Conservation (phyloP, 192 early-diverging fungal genomes). For the Coemansia sp. region DNA sequence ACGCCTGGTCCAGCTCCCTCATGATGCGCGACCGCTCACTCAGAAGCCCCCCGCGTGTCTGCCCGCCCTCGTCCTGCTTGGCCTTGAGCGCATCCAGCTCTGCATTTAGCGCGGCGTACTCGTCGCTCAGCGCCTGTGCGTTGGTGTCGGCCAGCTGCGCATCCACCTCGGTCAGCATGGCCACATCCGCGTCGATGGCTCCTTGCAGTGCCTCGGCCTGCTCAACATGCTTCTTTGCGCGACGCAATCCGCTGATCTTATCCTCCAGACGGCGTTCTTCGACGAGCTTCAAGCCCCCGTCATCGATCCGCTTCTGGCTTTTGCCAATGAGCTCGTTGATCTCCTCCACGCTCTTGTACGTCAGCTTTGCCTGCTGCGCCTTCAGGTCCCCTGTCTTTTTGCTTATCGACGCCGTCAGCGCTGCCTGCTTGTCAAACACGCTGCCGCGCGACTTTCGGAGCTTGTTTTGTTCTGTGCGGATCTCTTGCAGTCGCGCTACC, state of each 20-base stretch:
- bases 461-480: constrained; percentile 71
- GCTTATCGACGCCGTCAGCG: constrained; percentile 70
- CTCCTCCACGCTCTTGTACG: constrained; percentile 78
- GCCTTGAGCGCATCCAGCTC: constrained; percentile 68
- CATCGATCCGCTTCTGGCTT: constrained; percentile 75
- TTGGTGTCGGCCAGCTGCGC: constrained; percentile 59
- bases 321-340: constrained; percentile 73
- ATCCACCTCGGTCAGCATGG: constrained; percentile 58
- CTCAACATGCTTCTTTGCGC: constrained; percentile 62
- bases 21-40: constrained; percentile 71
- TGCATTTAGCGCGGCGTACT: constrained; percentile 68
- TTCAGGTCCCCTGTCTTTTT: constrained; percentile 82
- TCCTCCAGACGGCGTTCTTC: constrained; percentile 75
- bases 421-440: constrained; percentile 70
- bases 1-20: constrained; percentile 69
- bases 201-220: constrained; percentile 81
- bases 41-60: constrained; percentile 65
- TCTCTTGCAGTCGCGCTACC: constrained; percentile 59
- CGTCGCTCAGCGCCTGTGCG: constrained; percentile 64
- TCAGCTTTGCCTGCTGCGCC: constrained; percentile 71
- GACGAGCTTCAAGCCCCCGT: constrained; percentile 72
- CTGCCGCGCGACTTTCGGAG: constrained; percentile 68
- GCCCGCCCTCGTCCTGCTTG: constrained; percentile 62
- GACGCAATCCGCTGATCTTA: constrained; percentile 33
- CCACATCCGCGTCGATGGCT: constrained; percentile 70